Evolutionary conservation across 805 yeast genomes (phyloP).

Genomic region (Yueomyces sp.): DNA sequence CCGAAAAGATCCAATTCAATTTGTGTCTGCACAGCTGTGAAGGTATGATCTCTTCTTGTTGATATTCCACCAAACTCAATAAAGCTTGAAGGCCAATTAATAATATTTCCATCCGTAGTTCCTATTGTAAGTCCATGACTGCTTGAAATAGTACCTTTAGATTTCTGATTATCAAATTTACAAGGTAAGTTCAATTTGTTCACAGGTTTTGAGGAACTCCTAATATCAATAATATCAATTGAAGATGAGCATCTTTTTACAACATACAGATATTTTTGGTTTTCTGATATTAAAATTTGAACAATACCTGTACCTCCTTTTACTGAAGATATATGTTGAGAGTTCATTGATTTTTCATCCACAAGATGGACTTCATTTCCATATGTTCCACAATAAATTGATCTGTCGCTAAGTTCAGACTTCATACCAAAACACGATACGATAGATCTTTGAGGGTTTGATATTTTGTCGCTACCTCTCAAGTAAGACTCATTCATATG

Average conservation of each 20-base stretch:
- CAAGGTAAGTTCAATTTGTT: constrained; percentile 14
- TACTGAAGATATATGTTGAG: neutral
- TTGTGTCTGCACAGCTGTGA: neutral
- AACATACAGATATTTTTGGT: constrained; percentile 25
- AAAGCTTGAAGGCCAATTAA: constrained; percentile 14
- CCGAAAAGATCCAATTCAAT: neutral
- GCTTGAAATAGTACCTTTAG: constrained; percentile 10
- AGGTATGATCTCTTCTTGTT: neutral
- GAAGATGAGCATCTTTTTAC: constrained; percentile 18
- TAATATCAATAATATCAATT: constrained; percentile 24
- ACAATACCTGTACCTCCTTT: constrained; percentile 21
- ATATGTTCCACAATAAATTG: no score
- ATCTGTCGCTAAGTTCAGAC: no score
- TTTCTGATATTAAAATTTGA: constrained; percentile 26
- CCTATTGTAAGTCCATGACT: constrained; percentile 16
- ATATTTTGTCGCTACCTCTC: neutral
- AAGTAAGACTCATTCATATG: constrained; percentile 8
- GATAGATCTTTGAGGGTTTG: constrained; percentile 9
- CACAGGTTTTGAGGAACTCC: constrained; percentile 10
- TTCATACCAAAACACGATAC: constrained; percentile 17
- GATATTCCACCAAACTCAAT: constrained; percentile 19
- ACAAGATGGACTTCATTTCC: no score
- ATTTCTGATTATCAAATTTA: constrained; percentile 12
- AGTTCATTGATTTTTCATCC: neutral
- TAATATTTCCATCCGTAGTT: constrained; percentile 8